These are phyloP conservation scores for Monosporascus sp. DNA, from an alignment of 2,329 filamentous ascomycete species.

Conservation along the genomic window DNA sequence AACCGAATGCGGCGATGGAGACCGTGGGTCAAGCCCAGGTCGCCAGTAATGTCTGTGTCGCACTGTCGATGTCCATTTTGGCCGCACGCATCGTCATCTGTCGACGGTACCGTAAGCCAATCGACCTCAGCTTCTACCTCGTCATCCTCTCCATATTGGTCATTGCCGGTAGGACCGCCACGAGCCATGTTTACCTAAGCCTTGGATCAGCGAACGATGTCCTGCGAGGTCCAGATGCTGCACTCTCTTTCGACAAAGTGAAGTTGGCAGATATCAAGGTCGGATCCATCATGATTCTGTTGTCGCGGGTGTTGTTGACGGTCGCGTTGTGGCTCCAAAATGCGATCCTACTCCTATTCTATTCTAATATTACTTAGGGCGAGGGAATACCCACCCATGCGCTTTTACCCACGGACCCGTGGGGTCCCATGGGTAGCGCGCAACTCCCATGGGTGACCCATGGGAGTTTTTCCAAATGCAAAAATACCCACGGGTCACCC, in stretches of 20 bases:
- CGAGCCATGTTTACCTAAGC: conserved; percentile 17
- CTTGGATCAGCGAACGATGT: conserved; percentile 18
- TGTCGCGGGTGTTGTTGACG: conserved; percentile 19
- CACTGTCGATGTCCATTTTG: conserved; percentile 20
- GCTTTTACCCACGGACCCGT: too few species aligned
- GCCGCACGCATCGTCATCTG: conserved; percentile 14
- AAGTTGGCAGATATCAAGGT: conserved; percentile 11
- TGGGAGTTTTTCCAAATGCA: too few species aligned
- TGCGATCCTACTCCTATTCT: conserved; percentile 23
- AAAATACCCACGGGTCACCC: too few species aligned
- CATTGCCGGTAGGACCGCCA: conserved; percentile 14
- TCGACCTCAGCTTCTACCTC: conserved; percentile 20
- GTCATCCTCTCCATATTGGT: conserved; percentile 17
- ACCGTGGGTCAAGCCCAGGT: conserved; percentile 7
- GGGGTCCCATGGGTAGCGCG: too few species aligned
- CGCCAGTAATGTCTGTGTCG: conserved; percentile 17
- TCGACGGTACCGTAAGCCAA: conserved; percentile 18
- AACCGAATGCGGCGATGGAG: not conserved
- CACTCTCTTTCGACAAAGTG: conserved; percentile 2
- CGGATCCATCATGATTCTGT: conserved; percentile 20
- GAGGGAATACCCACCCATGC: too few species aligned
- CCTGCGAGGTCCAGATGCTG: conserved; percentile 4
- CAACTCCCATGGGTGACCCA: too few species aligned
- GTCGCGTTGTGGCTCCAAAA: conserved; percentile 23
- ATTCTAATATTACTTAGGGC: conserved; percentile 23